phyloP scores from a whole-genome alignment of 2,329 filamentous ascomycete genomes.

The Tolypocladium ophioglossoides region DNA sequence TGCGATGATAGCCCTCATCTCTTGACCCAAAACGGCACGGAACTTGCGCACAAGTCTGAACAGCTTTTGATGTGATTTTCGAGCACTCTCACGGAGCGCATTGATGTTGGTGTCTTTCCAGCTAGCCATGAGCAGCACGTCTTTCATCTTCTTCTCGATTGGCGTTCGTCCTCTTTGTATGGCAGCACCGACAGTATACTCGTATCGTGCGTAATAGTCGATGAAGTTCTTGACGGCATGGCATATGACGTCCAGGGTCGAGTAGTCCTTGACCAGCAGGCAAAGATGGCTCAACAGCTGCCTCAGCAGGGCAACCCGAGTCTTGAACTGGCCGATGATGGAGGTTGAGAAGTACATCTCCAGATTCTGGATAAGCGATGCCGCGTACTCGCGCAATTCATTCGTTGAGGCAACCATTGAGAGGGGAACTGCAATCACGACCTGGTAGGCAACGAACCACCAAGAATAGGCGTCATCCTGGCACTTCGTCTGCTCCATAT shows the following conservation, averaged over 20 bases:
- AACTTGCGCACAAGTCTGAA: constrained; percentile 91
- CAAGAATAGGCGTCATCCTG: constrained; percentile 72
- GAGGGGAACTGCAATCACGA: constrained; percentile 66
- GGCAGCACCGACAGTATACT: constrained; percentile 51
- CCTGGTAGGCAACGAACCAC: constrained; percentile 97
- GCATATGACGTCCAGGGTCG: constrained; percentile 45
- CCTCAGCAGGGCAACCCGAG: constrained; percentile 60
- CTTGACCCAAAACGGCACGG: constrained; percentile 63
- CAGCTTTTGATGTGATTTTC: constrained; percentile 81
- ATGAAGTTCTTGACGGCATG: constrained; percentile 68
- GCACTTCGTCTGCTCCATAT: constrained; percentile 69
- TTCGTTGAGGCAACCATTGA: constrained; percentile 48
- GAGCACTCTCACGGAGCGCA: constrained; percentile 78
- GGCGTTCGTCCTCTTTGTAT: constrained; percentile 57
- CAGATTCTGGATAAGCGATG: constrained; percentile 63
- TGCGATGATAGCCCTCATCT: constrained; percentile 55
- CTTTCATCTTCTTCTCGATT: constrained; percentile 87
- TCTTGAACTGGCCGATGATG: constrained; percentile 69
- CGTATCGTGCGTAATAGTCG: constrained; percentile 62
- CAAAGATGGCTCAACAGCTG: constrained; percentile 56
- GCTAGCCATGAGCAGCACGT: constrained; percentile 85
- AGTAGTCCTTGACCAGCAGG: constrained; percentile 48
- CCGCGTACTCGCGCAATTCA: constrained; percentile 52
- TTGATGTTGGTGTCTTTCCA: constrained; percentile 98
- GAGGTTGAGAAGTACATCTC: constrained; percentile 71